phyloP scores from a whole-genome alignment of 805 yeast genomes.

The Myxozyma geophila region DNA sequence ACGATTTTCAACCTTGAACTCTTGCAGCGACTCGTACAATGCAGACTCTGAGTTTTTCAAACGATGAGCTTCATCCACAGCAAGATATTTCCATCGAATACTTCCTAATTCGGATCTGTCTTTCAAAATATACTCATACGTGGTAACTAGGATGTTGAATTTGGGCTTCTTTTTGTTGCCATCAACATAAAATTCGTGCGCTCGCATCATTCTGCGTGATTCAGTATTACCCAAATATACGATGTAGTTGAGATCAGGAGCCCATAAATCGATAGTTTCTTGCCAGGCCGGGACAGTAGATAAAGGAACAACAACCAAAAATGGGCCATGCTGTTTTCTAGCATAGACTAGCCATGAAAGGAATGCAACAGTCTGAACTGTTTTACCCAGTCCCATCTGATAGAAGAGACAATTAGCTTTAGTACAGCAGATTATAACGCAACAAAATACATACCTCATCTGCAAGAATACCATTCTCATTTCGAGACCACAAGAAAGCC shows the following conservation, averaged over 20 bases:
- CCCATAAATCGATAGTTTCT: conserved; percentile 96
- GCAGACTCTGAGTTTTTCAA: conserved; percentile 93
- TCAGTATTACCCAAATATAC: conserved; percentile 91
- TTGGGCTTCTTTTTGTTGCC: conserved; percentile 71
- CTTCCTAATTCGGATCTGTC: conserved; percentile 80
- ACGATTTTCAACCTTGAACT: conserved; percentile 82
- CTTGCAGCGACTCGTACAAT: conserved; percentile 81
- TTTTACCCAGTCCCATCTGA: conserved; percentile 93
- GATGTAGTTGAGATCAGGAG: conserved; percentile 92
- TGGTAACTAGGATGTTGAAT: conserved; percentile 89
- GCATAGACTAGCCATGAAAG: conserved; percentile 94
- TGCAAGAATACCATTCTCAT: conserved; percentile 95
- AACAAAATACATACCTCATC: conserved; percentile 61
- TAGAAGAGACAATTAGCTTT: background rate
- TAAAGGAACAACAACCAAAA: conserved; percentile 91
- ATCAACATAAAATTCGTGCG: conserved; percentile 74
- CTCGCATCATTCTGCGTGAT: conserved; percentile 80
- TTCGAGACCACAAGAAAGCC: conserved; percentile 98
- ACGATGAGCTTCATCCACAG: conserved; percentile 98
- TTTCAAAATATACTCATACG: conserved; percentile 93
- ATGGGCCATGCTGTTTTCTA: conserved; percentile 97
- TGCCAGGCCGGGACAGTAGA: conserved; percentile 99
- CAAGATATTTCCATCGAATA: conserved; percentile 92
- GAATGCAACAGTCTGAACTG: conserved; percentile 95
- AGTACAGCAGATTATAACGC: background rate